Evolutionary conservation across 1,284 basidiomycete species (phyloP).

Genomic region (Fomitopsis pinicola): DNA sequence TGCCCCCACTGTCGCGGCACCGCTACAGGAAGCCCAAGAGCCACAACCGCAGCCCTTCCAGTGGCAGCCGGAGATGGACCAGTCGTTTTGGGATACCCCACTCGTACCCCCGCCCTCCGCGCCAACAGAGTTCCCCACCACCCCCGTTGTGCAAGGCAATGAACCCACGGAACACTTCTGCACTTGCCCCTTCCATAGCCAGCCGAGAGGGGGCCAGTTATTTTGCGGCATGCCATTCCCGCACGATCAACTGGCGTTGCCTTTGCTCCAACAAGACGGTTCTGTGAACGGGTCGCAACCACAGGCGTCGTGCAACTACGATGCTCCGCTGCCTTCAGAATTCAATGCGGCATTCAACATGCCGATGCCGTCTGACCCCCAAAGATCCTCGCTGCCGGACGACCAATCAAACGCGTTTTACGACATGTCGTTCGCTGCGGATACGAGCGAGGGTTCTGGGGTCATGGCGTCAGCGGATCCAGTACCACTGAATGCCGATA

Average conservation of each 20-base stretch:
- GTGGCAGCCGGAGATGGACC: conserved; percentile 4
- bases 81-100: not conserved
- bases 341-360: not conserved
- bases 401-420: not conserved
- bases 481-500: not conserved
- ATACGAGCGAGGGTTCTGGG: not conserved
- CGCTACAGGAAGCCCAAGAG: not conserved
- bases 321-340: not conserved
- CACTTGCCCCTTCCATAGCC: not conserved
- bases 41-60: not conserved
- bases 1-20: not conserved
- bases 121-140: not conserved
- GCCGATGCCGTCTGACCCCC: not conserved
- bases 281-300: not conserved
- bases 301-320: not conserved
- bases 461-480: not conserved
- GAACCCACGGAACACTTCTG: not conserved
- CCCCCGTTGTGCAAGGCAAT: not conserved
- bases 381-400: not conserved
- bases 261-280: not conserved
- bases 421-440: not conserved
- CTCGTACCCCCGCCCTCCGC: not conserved
- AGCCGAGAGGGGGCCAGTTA: not conserved
- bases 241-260: not conserved
- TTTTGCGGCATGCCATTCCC: not conserved